These are phyloP conservation scores for Suhomyces kilbournensis DNA, from an alignment of 805 yeast genomes.

Conservation along the genomic window DNA sequence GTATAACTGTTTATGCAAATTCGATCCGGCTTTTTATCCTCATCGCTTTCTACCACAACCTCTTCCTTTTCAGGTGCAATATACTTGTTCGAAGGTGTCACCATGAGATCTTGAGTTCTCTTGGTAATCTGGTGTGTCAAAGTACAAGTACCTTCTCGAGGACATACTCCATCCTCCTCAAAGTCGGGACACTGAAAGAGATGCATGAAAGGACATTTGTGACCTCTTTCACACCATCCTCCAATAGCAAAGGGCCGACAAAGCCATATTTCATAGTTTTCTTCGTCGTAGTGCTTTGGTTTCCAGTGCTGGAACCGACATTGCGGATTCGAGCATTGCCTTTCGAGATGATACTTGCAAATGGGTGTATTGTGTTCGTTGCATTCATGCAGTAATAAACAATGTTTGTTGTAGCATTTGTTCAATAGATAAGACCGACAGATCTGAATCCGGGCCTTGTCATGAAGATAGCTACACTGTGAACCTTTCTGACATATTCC, in stretches of 20 bases:
- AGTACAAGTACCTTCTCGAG: conserved; percentile 50
- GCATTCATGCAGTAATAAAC: conserved; percentile 56
- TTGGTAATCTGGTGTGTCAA: conserved; percentile 44
- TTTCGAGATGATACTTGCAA: conserved; percentile 27
- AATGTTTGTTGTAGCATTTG: conserved; percentile 46
- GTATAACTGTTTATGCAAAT: conserved; percentile 30
- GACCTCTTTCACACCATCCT: conserved; percentile 68
- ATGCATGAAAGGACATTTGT: conserved; percentile 55
- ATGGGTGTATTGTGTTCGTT: conserved; percentile 55
- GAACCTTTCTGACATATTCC: conserved; percentile 54
- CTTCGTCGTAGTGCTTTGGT: conserved; percentile 48
- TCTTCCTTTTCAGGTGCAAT: conserved; percentile 10
- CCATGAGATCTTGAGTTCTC: conserved; percentile 25
- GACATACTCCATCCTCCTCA: conserved; percentile 59
- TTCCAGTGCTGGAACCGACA: conserved; percentile 50
- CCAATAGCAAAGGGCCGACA: conserved; percentile 68
- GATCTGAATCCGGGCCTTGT: conserved; percentile 46
- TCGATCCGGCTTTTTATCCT: conserved; percentile 5
- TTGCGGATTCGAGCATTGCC: conserved; percentile 37
- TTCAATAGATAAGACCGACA: conserved; percentile 51
- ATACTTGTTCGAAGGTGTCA: conserved; percentile 14
- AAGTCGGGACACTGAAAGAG: conserved; percentile 67
- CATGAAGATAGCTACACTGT: conserved; percentile 54
- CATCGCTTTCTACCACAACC: conserved; percentile 19
- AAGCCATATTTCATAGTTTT: conserved; percentile 38